Percentiles rank a stretch among this genome's conserved stretches.
These are phyloP conservation scores for Talaromyces sp. DNA, from an alignment of 2,329 filamentous ascomycete species.

Conservation along the genomic window DNA sequence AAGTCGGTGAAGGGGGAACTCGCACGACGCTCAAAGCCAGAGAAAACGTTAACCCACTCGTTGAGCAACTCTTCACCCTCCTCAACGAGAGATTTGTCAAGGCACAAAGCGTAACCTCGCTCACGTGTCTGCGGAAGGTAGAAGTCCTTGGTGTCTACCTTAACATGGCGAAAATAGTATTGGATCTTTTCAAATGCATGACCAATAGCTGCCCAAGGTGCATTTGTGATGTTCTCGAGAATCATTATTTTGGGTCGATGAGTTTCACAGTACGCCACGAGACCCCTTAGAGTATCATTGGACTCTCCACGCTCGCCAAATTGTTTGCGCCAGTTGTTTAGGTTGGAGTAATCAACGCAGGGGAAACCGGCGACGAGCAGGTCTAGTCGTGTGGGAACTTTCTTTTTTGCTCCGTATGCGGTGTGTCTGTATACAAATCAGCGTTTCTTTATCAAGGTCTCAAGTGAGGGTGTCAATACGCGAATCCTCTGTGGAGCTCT, in stretches of 20 bases:
- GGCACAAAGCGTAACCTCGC: conserved; percentile 58
- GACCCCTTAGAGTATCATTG: conserved; percentile 59
- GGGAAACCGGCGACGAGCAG: conserved; percentile 69
- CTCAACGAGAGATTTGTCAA: conserved; percentile 39
- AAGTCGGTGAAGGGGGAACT: conserved; percentile 62
- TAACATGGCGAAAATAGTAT: conserved; percentile 52
- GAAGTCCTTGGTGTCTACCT: conserved; percentile 65
- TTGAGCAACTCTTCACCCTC: conserved; percentile 27
- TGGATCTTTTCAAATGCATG: conserved; percentile 46
- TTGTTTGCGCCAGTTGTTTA: conserved; percentile 58
- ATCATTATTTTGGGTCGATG: conserved; percentile 62
- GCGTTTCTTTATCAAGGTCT: no score
- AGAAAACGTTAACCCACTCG: conserved; percentile 45
- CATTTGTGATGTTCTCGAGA: conserved; percentile 65
- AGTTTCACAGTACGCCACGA: conserved; percentile 55
- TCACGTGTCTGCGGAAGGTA: conserved; percentile 68
- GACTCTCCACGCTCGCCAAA: conserved; percentile 60
- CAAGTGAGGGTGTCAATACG: conserved; percentile 36
- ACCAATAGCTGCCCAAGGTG: conserved; percentile 57
- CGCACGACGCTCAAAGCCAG: conserved; percentile 51
- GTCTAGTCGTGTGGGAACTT: conserved; percentile 58
- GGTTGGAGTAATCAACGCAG: conserved; percentile 68
- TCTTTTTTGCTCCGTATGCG: conserved; percentile 58
- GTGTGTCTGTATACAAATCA: conserved; percentile 50
- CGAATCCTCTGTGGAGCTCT: conserved; percentile 50